These are phyloP conservation scores for Neurospora sp. DNA, from an alignment of 2,329 filamentous ascomycete species.

Conservation along the genomic window DNA sequence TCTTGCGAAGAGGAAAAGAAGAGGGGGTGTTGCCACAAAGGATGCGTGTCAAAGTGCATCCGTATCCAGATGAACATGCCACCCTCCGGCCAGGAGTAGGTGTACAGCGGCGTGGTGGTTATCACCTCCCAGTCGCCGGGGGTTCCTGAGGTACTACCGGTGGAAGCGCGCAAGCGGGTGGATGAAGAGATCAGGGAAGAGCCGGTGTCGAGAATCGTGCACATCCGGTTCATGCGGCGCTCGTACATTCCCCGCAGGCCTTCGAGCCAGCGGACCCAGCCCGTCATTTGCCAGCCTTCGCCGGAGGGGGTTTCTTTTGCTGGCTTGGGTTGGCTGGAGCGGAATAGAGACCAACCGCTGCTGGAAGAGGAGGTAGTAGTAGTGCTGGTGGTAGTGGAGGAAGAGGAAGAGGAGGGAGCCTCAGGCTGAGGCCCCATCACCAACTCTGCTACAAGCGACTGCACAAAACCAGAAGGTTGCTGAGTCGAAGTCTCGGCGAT, in stretches of 20 bases:
- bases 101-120: conserved; percentile 62
- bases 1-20: background rate
- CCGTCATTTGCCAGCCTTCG: conserved; percentile 62
- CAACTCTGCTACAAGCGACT: conserved; percentile 68
- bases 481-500: conserved; percentile 73
- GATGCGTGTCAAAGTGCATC: conserved; percentile 63
- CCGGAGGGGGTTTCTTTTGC: conserved; percentile 36
- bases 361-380: conserved; percentile 4
- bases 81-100: conserved; percentile 70
- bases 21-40: conserved; percentile 42
- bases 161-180: conserved; percentile 18
- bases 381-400: background rate
- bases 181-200: conserved; percentile 51
- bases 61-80: conserved; percentile 91
- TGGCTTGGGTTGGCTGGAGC: conserved; percentile 29
- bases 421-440: conserved; percentile 61
- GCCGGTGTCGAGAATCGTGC: conserved; percentile 58
- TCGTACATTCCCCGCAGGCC: conserved; percentile 79
- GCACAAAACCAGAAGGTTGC: conserved; percentile 83
- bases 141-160: conserved; percentile 21
- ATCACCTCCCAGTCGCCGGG: conserved; percentile 60
- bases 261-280: conserved; percentile 87
- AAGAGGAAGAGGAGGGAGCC: conserved; percentile 13
- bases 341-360: conserved; percentile 10
- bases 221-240: conserved; percentile 75